phyloP scores from a whole-genome alignment of 257 asterid species.

The Plantago ovata region DNA sequence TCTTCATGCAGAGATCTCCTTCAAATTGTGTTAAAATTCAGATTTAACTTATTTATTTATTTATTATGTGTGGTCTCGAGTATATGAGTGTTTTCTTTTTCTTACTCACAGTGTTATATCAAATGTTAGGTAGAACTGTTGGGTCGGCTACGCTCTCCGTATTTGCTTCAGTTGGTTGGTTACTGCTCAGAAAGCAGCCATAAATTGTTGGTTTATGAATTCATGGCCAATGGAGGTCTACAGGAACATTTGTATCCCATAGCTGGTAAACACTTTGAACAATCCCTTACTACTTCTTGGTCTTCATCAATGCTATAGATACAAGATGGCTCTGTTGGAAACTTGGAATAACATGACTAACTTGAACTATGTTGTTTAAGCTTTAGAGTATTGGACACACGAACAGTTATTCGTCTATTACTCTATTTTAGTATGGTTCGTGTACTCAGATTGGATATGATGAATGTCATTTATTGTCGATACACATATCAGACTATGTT shows the following conservation, averaged over 20 bases:
- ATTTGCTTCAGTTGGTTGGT: slow-evolving; percentile 67
- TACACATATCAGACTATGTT: too few relatives aligned
- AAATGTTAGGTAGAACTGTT: slow-evolving; percentile 65
- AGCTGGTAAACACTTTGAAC: slow-evolving; percentile 34
- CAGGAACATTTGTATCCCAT: slow-evolving; percentile 86
- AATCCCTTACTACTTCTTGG: not conserved
- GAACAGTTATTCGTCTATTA: too few relatives aligned
- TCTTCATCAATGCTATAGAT: not conserved
- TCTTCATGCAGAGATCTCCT: slow-evolving; percentile 1
- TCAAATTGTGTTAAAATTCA: slow-evolving; percentile 6
- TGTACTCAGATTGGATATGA: too few relatives aligned
- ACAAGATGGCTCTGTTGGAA: not conserved
- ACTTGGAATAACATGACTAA: not conserved
- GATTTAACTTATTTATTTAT: not conserved
- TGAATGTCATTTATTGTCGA: too few relatives aligned
- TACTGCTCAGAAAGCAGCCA: slow-evolving; percentile 71
- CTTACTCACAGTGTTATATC: slow-evolving; percentile 9
- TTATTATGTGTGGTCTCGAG: not conserved
- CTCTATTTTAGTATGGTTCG: too few relatives aligned
- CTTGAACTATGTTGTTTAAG: not conserved
- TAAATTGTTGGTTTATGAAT: slow-evolving; percentile 85
- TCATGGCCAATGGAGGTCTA: slow-evolving; percentile 93
- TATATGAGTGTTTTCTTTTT: not conserved
- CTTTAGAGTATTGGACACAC: too few relatives aligned
- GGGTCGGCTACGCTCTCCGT: slow-evolving; percentile 70